Conservation (phyloP, 2,329 filamentous ascomycete species). For the Alternaria triticimaculans region DNA sequence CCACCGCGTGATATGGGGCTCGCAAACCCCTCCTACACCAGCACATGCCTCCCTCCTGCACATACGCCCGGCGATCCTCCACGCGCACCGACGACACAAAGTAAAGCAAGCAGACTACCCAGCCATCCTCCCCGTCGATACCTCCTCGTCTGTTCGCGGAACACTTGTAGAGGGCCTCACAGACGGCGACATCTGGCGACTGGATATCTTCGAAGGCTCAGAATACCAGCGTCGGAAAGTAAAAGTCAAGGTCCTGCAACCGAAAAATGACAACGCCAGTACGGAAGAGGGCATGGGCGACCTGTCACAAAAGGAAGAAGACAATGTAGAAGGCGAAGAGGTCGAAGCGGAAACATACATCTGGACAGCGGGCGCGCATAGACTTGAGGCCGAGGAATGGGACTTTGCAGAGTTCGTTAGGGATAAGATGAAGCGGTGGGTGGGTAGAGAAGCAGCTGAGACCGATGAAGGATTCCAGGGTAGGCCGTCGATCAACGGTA, state of each 20-base stretch:
- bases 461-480: conserved; percentile 56
- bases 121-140: conserved; percentile 64
- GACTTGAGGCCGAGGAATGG: conserved; percentile 80
- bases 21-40: conserved; percentile 55
- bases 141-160: conserved; percentile 65
- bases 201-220: conserved; percentile 82
- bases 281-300: conserved; percentile 32
- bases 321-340: conserved; percentile 44
- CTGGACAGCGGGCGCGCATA: conserved; percentile 53
- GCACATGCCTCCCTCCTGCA: conserved; percentile 63
- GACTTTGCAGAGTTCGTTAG: conserved; percentile 82
- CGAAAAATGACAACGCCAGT: conserved; percentile 12
- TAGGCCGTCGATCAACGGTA: conserved; percentile 42
- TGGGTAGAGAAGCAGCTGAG: conserved; percentile 51
- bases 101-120: conserved; percentile 80
- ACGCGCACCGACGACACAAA: conserved; percentile 72
- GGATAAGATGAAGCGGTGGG: conserved; percentile 73
- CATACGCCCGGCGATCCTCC: conserved; percentile 77
- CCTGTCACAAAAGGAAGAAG: conserved; percentile 30
- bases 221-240: conserved; percentile 69
- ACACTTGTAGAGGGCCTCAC: conserved; percentile 79
- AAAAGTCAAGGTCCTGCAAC: conserved; percentile 51
- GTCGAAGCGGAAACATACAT: conserved; percentile 60
- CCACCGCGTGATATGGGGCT: conserved; percentile 79
- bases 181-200: conserved; percentile 72